A percentile compares a stretch with the other conserved stretches of the same genome.
phyloP scores from a whole-genome alignment of 202 grass and related monocot species.

The Digitaria exilis region DNA sequence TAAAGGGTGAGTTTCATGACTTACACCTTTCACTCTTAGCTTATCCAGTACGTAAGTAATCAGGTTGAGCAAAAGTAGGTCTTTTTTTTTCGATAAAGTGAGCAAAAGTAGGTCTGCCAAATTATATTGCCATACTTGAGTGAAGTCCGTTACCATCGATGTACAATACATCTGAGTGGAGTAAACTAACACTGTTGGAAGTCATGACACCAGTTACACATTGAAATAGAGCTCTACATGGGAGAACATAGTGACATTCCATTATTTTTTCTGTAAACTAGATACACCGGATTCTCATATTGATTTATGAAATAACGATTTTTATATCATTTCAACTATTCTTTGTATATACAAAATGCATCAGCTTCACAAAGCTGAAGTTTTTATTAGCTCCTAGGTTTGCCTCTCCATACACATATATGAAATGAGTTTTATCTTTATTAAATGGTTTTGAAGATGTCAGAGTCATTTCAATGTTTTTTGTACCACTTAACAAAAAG shows the following conservation, averaged over 20 bases:
- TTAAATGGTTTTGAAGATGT: not conserved
- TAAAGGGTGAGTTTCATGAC: conserved; percentile 76
- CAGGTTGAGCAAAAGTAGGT: no score
- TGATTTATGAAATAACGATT: not conserved
- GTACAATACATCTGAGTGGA: not conserved
- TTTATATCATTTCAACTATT: not conserved
- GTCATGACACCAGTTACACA: not conserved
- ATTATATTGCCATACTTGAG: not conserved
- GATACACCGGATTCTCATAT: not conserved
- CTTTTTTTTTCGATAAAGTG: no score
- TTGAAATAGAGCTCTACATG: conserved; percentile 5
- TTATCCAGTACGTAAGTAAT: not conserved
- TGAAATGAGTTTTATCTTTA: not conserved
- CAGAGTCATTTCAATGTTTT: not conserved
- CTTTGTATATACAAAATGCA: not conserved
- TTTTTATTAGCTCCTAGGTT: not conserved
- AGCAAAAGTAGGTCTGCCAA: not conserved
- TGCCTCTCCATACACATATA: not conserved
- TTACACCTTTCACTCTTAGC: not conserved
- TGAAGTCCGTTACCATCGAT: not conserved
- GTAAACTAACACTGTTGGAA: conserved; percentile 10
- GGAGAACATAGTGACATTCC: not conserved
- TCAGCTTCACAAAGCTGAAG: not conserved
- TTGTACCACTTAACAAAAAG: not conserved
- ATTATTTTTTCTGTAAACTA: not conserved